phyloP scores from a whole-genome alignment of 2,329 filamentous ascomycete species.

The Huntiella moniliformis region DNA sequence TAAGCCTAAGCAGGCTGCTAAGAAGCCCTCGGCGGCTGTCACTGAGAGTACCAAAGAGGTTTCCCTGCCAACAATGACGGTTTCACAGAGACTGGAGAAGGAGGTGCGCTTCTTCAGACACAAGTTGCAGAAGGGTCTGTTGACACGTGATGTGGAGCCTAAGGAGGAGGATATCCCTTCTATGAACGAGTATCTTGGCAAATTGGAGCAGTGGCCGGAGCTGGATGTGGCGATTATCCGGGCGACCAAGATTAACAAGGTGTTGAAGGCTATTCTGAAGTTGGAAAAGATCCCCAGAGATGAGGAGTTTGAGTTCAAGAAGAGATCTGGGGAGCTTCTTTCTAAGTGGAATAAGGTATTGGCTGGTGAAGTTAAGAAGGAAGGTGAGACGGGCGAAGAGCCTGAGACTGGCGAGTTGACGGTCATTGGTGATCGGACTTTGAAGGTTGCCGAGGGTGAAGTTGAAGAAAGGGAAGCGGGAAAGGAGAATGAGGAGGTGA shows the following conservation, averaged over 20 bases:
- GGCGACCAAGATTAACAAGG: slow-evolving; percentile 94
- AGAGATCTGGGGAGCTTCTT: slow-evolving; percentile 61
- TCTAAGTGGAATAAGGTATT: slow-evolving; percentile 77
- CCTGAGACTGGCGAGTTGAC: slow-evolving; percentile 19
- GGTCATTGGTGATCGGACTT: slow-evolving; percentile 20
- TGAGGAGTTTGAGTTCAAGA: slow-evolving; percentile 75
- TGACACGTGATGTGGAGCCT: slow-evolving; percentile 68
- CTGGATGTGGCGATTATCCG: slow-evolving; percentile 81
- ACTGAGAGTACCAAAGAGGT: slow-evolving; percentile 20
- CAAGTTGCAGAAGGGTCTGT: slow-evolving; percentile 83
- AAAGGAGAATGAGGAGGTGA: slow-evolving; percentile 17
- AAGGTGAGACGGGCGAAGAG: slow-evolving; percentile 29
- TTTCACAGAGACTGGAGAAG: slow-evolving; percentile 42
- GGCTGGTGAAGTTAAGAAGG: slow-evolving; percentile 33
- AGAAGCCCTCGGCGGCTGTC: slow-evolving; percentile 33
- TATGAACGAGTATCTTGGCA: slow-evolving; percentile 60
- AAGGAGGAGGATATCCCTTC: slow-evolving; percentile 66
- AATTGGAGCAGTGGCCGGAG: slow-evolving; percentile 62
- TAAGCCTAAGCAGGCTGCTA: slow-evolving; percentile 33
- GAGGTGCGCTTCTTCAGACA: slow-evolving; percentile 87
- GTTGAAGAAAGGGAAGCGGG: slow-evolving; percentile 18
- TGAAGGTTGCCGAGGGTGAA: slow-evolving; percentile 21
- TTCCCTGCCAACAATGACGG: slow-evolving; percentile 29
- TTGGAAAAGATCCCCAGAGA: slow-evolving; percentile 71
- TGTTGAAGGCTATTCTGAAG: slow-evolving; percentile 86